Base-by-base conservation (phyloP, 768 basidiomycete species). In the Mycena venus region DNA sequence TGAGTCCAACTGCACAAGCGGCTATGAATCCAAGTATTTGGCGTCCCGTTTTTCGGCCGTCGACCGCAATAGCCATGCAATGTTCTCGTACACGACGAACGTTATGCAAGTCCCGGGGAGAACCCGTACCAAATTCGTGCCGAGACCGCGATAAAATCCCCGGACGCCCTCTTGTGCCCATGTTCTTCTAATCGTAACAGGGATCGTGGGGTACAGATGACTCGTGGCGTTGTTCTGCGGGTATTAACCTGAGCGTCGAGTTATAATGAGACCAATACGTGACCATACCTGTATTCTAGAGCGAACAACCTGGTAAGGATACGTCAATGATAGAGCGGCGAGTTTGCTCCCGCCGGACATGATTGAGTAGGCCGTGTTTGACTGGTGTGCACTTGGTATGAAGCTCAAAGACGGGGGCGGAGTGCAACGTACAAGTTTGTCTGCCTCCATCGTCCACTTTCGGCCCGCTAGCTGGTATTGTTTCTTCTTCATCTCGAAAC, bases 51-150 rank as follows among this genome's bases (percentile, higher is more conserved):
- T 88, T n/a, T 86, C 85, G 59, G 94, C 95, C 3, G 89, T 88
- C 7, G 90, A 91, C 74, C 93, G 87, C 51, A 96, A 82, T 31
- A 96, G 79, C 95, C 95, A 96, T 0, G 95, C 95, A 68, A 96
- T 81, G 76, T 96, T 96, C 81, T 96, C 98, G 81, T 99, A 99
- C 23, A 99, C 97, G 44, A 99, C 98, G 77, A 99, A 98, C 6
- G 98, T 99, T 56, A 99, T 95, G 81, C 98, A 99, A 4, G 98
- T 99, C 32, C 98, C 98, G 0, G 98, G 98, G 19, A 99, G 88
- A 60, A 99, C 97, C 17, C 98, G 91, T 15, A 99, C 92, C 29
- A 98, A 89, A 80, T 99, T 99, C 31, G 96, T 97, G 2, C 93
- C 97, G 10, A 99, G 89, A 1, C 98, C 98, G 60, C 97, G 94